These are phyloP conservation scores for Penicillium brasilianum DNA, from an alignment of 2,329 filamentous ascomycete genomes.

Conservation along the genomic window DNA sequence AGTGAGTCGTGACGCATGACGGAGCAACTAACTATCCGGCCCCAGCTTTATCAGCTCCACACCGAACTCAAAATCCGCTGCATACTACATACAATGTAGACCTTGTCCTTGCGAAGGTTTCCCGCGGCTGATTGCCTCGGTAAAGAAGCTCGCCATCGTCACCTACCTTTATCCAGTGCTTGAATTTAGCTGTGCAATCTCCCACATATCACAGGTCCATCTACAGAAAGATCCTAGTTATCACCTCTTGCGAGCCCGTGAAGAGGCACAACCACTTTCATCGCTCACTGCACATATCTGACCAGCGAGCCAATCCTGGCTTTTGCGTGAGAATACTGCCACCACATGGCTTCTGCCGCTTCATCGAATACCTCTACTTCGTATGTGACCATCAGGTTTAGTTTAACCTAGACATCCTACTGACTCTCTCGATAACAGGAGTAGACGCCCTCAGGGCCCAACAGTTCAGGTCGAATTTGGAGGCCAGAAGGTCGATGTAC, in stretches of 20 bases:
- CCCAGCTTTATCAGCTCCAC: background rate
- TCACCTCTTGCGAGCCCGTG: background rate
- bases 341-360: background rate
- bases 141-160: background rate
- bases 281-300: background rate
- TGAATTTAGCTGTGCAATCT: background rate
- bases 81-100: background rate
- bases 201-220: background rate
- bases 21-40: background rate
- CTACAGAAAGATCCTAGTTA: background rate
- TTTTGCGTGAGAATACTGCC: background rate
- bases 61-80: background rate
- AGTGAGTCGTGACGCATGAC: background rate
- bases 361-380: background rate
- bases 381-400: background rate
- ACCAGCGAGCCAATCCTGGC: background rate
- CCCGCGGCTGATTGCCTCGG: background rate
- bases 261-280: background rate
- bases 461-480: constrained; percentile 12
- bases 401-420: background rate
- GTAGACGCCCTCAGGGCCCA: background rate
- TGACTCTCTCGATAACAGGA: background rate
- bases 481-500: constrained; percentile 18
- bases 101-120: background rate
- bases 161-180: background rate